Percentiles rank a stretch among this genome's conserved stretches.
phyloP scores from a whole-genome alignment of 352 stramenopile species.

The Phytophthora pistaciae region DNA sequence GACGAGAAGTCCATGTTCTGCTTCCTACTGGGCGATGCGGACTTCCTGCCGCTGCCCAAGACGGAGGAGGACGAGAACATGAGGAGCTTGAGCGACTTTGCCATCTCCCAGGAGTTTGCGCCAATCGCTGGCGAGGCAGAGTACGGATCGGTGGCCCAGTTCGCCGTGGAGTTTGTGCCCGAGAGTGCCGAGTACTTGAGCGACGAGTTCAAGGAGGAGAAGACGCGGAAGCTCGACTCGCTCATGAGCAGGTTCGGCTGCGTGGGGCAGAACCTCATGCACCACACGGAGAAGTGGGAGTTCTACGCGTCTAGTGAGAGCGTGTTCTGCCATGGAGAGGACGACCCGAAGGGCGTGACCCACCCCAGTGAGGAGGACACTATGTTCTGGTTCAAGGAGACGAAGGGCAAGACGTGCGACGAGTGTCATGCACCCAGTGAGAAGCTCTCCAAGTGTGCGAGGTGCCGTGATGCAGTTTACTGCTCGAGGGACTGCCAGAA shows the following conservation, averaged over 20 bases:
- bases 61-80: constrained; percentile 63
- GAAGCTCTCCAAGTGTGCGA: constrained; percentile 72
- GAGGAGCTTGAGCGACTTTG: constrained; percentile 80
- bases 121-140: constrained; percentile 49
- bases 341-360: constrained; percentile 50
- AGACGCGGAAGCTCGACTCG: constrained; percentile 46
- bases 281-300: constrained; percentile 87
- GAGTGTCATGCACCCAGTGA: constrained; percentile 59
- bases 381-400: constrained; percentile 69
- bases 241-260: constrained; percentile 83
- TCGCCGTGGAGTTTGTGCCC: constrained; percentile 79
- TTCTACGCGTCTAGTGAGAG: constrained; percentile 62
- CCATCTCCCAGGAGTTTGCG: constrained; percentile 77
- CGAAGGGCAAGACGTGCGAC: constrained; percentile 73
- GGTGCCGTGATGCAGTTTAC: constrained; percentile 75
- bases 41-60: constrained; percentile 60
- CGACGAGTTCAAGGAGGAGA: constrained; percentile 40
- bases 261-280: constrained; percentile 83
- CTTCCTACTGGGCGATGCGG: constrained; percentile 72
- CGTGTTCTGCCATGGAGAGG: constrained; percentile 47
- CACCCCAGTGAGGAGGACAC: constrained; percentile 65
- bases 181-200: constrained; percentile 32
- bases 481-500: constrained; percentile 89
- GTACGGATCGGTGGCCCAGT: constrained; percentile 71
- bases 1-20: constrained; percentile 68